These are phyloP conservation scores for Rutstroemia sp. DNA, from an alignment of 2,329 filamentous ascomycete species.

Conservation along the genomic window DNA sequence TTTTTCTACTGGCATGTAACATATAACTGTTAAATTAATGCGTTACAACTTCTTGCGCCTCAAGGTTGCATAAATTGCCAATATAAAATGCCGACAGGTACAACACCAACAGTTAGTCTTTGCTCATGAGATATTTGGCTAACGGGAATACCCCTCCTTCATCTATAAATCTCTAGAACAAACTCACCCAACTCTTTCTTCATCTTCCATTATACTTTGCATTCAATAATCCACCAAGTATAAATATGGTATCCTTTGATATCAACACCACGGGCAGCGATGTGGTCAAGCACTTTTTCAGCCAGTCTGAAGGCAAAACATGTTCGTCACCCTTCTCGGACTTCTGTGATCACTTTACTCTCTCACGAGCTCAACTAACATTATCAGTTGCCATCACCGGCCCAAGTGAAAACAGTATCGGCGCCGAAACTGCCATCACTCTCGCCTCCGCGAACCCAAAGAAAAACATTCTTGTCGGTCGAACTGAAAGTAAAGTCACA, in stretches of 20 bases:
- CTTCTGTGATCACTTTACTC: no score
- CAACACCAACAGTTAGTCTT: not conserved
- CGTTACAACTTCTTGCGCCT: no score
- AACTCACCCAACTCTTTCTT: not conserved
- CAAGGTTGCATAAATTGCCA: no score
- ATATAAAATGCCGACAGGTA: not conserved
- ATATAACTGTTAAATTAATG: no score
- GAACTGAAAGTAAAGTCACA: constrained; percentile 12
- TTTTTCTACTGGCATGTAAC: no score
- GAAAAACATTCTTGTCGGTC: constrained; percentile 15
- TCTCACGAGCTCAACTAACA: no score
- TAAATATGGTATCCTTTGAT: not conserved
- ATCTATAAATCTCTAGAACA: not conserved
- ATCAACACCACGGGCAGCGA: not conserved
- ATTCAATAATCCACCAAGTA: not conserved
- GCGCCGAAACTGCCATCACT: constrained; percentile 14
- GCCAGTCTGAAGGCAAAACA: not conserved
- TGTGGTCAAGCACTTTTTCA: not conserved
- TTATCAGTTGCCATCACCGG: constrained; percentile 6
- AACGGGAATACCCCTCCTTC: not conserved
- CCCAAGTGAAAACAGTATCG: constrained; percentile 13
- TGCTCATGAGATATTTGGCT: not conserved
- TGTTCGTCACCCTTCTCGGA: no score
- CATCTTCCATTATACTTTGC: not conserved
- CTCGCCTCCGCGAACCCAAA: constrained; percentile 20